A percentile compares a stretch with the other conserved stretches of the same genome.
These are phyloP conservation scores for Aureobasidium sp. DNA, from an alignment of 2,329 filamentous ascomycete species.

Conservation along the genomic window DNA sequence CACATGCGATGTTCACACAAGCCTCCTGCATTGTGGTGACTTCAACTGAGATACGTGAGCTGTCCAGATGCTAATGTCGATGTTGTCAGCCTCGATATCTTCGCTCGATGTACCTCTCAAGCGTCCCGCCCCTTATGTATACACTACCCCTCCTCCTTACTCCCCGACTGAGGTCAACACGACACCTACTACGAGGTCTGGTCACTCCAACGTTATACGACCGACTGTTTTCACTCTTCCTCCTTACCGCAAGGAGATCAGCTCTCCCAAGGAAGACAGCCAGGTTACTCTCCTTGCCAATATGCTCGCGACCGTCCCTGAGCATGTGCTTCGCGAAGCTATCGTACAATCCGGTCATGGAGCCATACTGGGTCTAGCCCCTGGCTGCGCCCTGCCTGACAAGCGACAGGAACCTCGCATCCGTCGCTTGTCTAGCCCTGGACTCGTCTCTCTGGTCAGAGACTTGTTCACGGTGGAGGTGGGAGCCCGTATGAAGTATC, in stretches of 20 bases:
- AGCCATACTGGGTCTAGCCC: not conserved
- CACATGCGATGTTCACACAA: not conserved
- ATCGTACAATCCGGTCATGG: not conserved
- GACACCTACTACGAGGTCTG: not conserved
- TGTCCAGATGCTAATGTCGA: not conserved
- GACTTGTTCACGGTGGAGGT: not conserved
- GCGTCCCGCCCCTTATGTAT: not conserved
- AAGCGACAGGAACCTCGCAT: not conserved
- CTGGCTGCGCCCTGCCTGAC: not conserved
- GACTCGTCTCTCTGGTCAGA: not conserved
- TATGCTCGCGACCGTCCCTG: not conserved
- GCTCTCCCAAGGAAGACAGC: not conserved
- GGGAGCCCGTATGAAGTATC: not conserved
- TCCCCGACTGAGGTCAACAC: slow-evolving; percentile 1
- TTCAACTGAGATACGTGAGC: not conserved
- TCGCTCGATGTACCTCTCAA: not conserved
- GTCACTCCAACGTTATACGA: not conserved
- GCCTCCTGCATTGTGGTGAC: not conserved
- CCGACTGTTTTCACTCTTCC: not conserved
- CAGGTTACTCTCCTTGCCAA: slow-evolving; percentile 1
- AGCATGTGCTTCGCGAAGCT: slow-evolving; percentile 3
- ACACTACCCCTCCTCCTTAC: slow-evolving; percentile 1
- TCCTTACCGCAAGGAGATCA: not conserved
- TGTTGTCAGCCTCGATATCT: not conserved
- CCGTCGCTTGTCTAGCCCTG: not conserved